Percentiles rank a stretch among this genome's conserved stretches.
These are phyloP conservation scores for Setaria viridis DNA, from an alignment of 202 grass and related monocot genomes.

Conservation along the genomic window DNA sequence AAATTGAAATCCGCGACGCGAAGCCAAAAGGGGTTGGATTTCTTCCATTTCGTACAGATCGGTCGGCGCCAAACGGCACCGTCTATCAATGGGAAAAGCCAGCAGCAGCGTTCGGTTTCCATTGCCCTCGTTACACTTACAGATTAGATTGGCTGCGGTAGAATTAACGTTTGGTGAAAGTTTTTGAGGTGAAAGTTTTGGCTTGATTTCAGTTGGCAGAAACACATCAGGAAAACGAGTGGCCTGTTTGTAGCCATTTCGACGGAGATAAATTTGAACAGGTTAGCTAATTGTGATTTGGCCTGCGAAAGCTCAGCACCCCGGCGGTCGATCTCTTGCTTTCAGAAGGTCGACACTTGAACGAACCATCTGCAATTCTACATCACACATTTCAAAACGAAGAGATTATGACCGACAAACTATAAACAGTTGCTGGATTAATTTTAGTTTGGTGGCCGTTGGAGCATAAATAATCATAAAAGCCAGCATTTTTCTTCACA, in stretches of 20 bases:
- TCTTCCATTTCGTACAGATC: not conserved
- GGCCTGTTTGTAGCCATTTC: not conserved
- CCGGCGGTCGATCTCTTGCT: not conserved
- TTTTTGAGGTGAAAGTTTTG: too few relatives aligned
- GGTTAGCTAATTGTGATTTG: not conserved
- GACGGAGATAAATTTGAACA: too few relatives aligned
- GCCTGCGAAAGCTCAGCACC: not conserved
- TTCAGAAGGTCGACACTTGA: not conserved
- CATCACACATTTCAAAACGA: not conserved
- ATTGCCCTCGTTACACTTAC: not conserved
- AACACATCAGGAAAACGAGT: not conserved
- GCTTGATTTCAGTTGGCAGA: not conserved
- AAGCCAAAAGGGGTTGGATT: not conserved
- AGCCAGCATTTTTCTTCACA: not conserved
- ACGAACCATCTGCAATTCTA: not conserved
- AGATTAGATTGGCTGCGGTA: too few relatives aligned
- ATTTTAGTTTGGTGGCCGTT: slow-evolving; percentile 25
- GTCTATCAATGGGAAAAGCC: not conserved
- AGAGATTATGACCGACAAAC: not conserved
- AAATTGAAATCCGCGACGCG: not conserved
- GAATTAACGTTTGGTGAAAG: not conserved
- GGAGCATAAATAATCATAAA: not conserved
- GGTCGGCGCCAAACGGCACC: not conserved
- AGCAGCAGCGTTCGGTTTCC: not conserved
- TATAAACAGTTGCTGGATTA: not conserved